Evolutionary conservation across 2,329 filamentous ascomycete genomes (phyloP).

Genomic region (Madurella mycetomatis): DNA sequence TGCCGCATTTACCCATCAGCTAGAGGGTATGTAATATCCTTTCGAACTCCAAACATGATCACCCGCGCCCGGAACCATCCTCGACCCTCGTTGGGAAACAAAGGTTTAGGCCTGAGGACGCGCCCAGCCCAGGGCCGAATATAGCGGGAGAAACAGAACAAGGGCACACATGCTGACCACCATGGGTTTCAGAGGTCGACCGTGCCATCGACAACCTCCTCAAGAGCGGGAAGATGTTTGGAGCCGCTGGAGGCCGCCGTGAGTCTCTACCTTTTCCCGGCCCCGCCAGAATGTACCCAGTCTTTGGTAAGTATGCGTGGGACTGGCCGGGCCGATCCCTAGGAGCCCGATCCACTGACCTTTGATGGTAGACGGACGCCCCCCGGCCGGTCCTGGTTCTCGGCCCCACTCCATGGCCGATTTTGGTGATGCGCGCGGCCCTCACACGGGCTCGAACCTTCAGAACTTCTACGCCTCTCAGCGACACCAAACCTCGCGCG

Average conservation of each 20-base stretch:
- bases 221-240: slow-evolving; percentile 94
- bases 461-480: slow-evolving; percentile 94
- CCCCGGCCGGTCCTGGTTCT: slow-evolving; percentile 56
- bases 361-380: slow-evolving; percentile 60
- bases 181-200: slow-evolving; percentile 71
- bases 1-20: slow-evolving; percentile 33
- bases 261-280: slow-evolving; percentile 68
- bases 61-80: not conserved
- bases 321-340: slow-evolving; percentile 25
- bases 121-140: not conserved
- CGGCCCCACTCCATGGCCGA: slow-evolving; percentile 84
- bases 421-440: slow-evolving; percentile 65
- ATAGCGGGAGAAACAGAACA: not conserved
- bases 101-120: not conserved
- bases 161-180: slow-evolving; percentile 20
- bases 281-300: slow-evolving; percentile 50
- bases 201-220: slow-evolving; percentile 91
- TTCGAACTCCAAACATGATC: not conserved
- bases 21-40: slow-evolving; percentile 33
- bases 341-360: slow-evolving; percentile 25
- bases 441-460: slow-evolving; percentile 72
- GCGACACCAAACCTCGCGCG: slow-evolving; percentile 79
- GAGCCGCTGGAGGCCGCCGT: slow-evolving; percentile 62
- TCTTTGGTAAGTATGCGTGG: slow-evolving; percentile 51
- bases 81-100: not conserved